Evolutionary conservation across 1,284 basidiomycete genomes (phyloP).

Genomic region (Inonotus hispidus): DNA sequence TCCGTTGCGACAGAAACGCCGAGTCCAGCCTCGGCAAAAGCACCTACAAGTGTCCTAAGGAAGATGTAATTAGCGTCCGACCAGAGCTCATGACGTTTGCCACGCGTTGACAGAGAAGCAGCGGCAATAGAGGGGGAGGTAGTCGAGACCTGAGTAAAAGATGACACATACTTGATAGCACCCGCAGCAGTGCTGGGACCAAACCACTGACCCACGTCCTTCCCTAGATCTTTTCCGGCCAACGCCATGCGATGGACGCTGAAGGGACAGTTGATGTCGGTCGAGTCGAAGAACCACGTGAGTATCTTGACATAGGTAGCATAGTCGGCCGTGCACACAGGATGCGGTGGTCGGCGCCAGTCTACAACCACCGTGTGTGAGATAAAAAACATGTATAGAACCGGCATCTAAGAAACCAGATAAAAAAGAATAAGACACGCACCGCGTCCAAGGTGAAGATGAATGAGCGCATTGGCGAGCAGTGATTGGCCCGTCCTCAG

Average conservation of each 20-base stretch:
- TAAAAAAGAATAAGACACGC: slow-evolving; percentile 27
- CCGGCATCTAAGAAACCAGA: not conserved
- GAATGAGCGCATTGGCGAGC: slow-evolving; percentile 83
- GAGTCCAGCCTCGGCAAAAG: slow-evolving; percentile 77
- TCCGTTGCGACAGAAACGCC: slow-evolving; percentile 83
- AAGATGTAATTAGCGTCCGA: not conserved
- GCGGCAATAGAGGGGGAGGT: not conserved
- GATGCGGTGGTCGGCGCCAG: slow-evolving; percentile 70
- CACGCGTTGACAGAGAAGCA: not conserved
- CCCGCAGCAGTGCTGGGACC: slow-evolving; percentile 96
- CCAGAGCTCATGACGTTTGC: slow-evolving; percentile 1
- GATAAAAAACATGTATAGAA: not conserved
- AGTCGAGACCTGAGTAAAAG: not conserved
- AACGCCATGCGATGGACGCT: slow-evolving; percentile 95
- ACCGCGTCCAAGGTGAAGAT: slow-evolving; percentile 85
- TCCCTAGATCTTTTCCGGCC: slow-evolving; percentile 91
- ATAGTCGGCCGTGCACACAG: slow-evolving; percentile 51
- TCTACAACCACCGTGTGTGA: slow-evolving; percentile 40
- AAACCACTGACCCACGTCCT: slow-evolving; percentile 97
- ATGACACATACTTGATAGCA: slow-evolving; percentile 68
- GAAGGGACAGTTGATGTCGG: slow-evolving; percentile 85
- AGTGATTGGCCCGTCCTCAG: slow-evolving; percentile 90
- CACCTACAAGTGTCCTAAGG: slow-evolving; percentile 66
- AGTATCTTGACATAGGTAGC: slow-evolving; percentile 84
- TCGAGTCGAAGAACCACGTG: slow-evolving; percentile 94